Percentiles rank a stretch among this genome's conserved stretches.
Conservation (phyloP, 805 yeast species). For the Zygotorulaspora danielsina region DNA sequence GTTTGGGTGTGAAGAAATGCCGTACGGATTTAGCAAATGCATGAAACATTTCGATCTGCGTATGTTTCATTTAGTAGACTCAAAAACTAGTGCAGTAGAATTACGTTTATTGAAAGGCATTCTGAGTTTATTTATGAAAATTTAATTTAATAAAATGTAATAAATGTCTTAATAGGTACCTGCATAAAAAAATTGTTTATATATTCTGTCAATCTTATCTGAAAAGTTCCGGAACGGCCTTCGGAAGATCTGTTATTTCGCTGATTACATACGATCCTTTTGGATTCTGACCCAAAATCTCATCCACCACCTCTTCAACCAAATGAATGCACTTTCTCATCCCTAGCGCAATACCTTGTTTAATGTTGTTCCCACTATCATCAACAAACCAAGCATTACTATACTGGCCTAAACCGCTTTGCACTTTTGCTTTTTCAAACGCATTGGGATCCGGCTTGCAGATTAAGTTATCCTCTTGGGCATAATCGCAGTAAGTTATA, state of each 20-base stretch:
- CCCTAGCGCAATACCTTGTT: conserved; percentile 66
- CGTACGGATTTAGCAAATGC: conserved; percentile 17
- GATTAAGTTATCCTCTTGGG: conserved; percentile 53
- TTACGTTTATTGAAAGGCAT: conserved; percentile 23
- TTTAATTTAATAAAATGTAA: conserved; percentile 2
- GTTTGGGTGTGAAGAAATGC: conserved; percentile 23
- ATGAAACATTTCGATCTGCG: conserved; percentile 24
- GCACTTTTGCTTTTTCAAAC: conserved; percentile 58
- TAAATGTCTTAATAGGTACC: background rate
- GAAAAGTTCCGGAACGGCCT: conserved; percentile 51
- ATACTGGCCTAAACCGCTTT: conserved; percentile 45
- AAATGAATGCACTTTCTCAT: conserved; percentile 69
- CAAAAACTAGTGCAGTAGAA: conserved; percentile 27
- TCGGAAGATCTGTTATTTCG: conserved; percentile 50
- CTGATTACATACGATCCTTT: conserved; percentile 51
- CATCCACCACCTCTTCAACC: conserved; percentile 62
- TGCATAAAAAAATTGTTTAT: conserved; percentile 2
- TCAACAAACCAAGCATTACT: conserved; percentile 70
- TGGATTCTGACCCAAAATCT: conserved; percentile 35
- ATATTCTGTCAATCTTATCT: conserved; percentile 9
- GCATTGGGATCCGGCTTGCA: conserved; percentile 86
- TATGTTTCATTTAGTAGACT: conserved; percentile 20
- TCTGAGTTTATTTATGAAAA: conserved; percentile 22
- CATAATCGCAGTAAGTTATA: conserved; percentile 85
- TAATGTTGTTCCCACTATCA: conserved; percentile 76